Evolutionary conservation across 371 early-diverging fungal genomes (phyloP).

Genomic region (Mucor ambiguus): DNA sequence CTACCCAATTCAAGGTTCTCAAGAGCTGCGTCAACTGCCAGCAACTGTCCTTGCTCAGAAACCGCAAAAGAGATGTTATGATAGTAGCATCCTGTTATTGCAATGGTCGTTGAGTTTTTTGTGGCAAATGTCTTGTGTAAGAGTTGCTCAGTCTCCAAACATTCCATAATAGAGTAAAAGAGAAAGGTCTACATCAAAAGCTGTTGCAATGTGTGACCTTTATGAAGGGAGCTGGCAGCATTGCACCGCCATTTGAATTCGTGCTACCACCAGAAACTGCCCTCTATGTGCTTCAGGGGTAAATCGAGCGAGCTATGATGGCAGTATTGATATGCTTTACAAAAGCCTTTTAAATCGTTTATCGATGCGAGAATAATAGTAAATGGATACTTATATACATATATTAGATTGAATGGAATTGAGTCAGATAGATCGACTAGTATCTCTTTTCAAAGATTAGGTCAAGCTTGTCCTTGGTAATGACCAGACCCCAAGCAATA

Average conservation of each 20-base stretch:
- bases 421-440: not conserved
- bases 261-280: not conserved
- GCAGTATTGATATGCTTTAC: no score
- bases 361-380: not conserved
- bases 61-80: not conserved
- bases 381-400: not conserved
- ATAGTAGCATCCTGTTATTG: not conserved
- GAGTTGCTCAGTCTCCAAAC: not conserved
- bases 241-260: not conserved
- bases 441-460: constrained; percentile 21
- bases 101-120: not conserved
- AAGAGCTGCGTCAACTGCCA: not conserved
- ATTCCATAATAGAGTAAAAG: not conserved
- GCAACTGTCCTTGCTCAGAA: not conserved
- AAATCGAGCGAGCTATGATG: not conserved
- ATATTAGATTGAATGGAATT: not conserved
- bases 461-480: constrained; percentile 10
- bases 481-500: constrained; percentile 15
- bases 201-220: not conserved
- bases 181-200: not conserved
- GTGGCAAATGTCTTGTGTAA: not conserved
- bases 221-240: not conserved
- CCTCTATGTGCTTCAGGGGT: not conserved
- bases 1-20: not conserved
- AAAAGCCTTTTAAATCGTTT: not conserved